A percentile compares a stretch with the other conserved stretches of the same genome.
phyloP scores from a whole-genome alignment of 768 basidiomycete species.

The Podaxis carcinomalis region DNA sequence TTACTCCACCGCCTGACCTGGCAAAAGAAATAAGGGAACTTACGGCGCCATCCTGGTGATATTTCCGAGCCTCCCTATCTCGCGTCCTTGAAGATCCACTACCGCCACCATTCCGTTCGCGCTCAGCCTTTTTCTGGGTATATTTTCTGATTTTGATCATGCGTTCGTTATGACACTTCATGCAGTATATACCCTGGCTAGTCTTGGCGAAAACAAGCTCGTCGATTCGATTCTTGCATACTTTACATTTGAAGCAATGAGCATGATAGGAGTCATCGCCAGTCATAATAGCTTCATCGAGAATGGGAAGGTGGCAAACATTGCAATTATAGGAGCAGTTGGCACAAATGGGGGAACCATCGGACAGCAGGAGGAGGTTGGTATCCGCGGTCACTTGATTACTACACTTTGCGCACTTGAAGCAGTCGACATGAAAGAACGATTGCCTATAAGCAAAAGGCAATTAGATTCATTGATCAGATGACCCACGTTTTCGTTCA shows the following conservation, averaged over 20 bases:
- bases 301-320: slow-evolving; percentile 89
- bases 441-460: slow-evolving; percentile 57
- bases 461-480: slow-evolving; percentile 8
- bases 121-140: slow-evolving; percentile 81
- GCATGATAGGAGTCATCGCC: slow-evolving; percentile 99
- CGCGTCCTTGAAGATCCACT: slow-evolving; percentile 39
- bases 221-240: slow-evolving; percentile 92
- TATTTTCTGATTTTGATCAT: slow-evolving; percentile 91
- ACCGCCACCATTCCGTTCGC: slow-evolving; percentile 43
- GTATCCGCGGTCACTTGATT: slow-evolving; percentile 94
- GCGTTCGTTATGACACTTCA: slow-evolving; percentile 97
- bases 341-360: slow-evolving; percentile 95
- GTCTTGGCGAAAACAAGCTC: slow-evolving; percentile 99
- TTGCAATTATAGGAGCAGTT: slow-evolving; percentile 95
- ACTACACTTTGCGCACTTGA: slow-evolving; percentile 95
- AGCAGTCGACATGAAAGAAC: slow-evolving; percentile 92
- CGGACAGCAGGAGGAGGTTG: slow-evolving; percentile 92
- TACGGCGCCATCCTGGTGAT: slow-evolving; percentile 39
- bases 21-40: slow-evolving; percentile 18
- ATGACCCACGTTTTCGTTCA: neutral
- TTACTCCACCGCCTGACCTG: neutral
- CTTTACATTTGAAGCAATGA: slow-evolving; percentile 96
- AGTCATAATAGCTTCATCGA: slow-evolving; percentile 99
- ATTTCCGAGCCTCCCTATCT: slow-evolving; percentile 33
- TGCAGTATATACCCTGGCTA: slow-evolving; percentile 96